Percentiles rank a stretch among this genome's conserved stretches.
Evolutionary conservation across 352 stramenopile genomes (phyloP).

Genomic region (Phytophthora rubi): DNA sequence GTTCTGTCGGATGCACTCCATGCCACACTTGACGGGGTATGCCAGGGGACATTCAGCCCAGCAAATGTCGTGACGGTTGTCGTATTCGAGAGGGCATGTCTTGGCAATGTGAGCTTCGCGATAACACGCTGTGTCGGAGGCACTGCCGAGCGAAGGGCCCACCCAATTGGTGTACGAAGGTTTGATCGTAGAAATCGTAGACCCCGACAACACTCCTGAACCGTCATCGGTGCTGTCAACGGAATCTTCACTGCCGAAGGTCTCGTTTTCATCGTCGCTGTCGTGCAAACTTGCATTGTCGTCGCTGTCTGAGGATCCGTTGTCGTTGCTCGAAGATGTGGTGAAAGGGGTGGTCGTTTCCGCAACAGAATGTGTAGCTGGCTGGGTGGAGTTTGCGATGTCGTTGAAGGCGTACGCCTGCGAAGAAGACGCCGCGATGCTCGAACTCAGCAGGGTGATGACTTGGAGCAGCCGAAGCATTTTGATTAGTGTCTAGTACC

Average conservation of each 20-base stretch:
- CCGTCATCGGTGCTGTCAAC: slow-evolving; percentile 12
- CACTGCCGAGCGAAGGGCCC: slow-evolving; percentile 15
- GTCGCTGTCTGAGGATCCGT: slow-evolving; percentile 9
- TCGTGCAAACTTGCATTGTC: neutral
- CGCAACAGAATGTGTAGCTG: neutral
- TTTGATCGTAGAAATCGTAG: slow-evolving; percentile 19
- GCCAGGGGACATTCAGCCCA: slow-evolving; percentile 44
- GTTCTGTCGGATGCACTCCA: slow-evolving; percentile 49
- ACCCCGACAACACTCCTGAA: neutral
- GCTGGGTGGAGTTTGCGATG: neutral
- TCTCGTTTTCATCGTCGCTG: neutral
- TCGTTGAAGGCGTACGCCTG: slow-evolving; percentile 20
- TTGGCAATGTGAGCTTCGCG: slow-evolving; percentile 41
- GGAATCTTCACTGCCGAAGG: slow-evolving; percentile 3
- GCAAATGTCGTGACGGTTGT: slow-evolving; percentile 31
- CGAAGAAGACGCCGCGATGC: slow-evolving; percentile 1
- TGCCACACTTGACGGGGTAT: slow-evolving; percentile 43
- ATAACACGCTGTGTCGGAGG: slow-evolving; percentile 42
- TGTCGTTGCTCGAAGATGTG: neutral
- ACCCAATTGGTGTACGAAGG: slow-evolving; percentile 37
- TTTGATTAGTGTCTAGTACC: neutral
- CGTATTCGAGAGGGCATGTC: slow-evolving; percentile 30
- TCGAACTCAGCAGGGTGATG: slow-evolving; percentile 2
- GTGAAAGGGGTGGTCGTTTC: neutral
- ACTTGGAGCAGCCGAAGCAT: slow-evolving; percentile 15